Evolutionary conservation across 2,329 filamentous ascomycete genomes (phyloP), one percentile per base, ranked within the genome.

Genomic region (Aspergillus fumigatus): DNA sequence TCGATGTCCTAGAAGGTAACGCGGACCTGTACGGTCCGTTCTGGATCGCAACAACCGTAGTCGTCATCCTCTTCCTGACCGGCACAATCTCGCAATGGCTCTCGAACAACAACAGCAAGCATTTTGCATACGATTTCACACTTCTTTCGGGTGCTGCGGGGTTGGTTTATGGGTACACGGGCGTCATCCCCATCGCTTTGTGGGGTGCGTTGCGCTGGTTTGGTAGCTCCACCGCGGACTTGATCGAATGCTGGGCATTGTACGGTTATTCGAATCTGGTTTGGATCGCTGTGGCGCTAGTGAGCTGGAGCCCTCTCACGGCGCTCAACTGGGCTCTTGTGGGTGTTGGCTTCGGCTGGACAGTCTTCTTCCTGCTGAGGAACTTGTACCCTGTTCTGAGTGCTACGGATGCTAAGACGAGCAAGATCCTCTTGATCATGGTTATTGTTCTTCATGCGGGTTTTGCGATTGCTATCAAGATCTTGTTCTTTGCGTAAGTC

Each of bases 11-110:
- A 27, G 94, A 99, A 72, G 94, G 94, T 21, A 97, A 97, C 73
- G 90, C 94, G 1, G 94, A 99, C 70, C 79, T 99, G 35, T 99
- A 99, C 79, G 93, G 93, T 1, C 94, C 94, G 1, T 92, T 97
- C 71, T 99, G 94, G 94, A 97, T 99, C 77, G 94, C 94, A 9
- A 97, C 94, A 0, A 97, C 94, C 0, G 94, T 99, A 9, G 88
- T 99, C 11, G 84, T 99, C 61, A 97, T 99, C 58, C 78, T 99
- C 32, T 99, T 99, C 76, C 74, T 99, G 48, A 94, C 93, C 1
- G 94, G 94, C 11, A 97, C 94, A 0, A 96, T 99, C 62, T 95
- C 88, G 70, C 88, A 94, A 75, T 97, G 96, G 74, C 78, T 97
- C 51, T 85, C 89, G 26, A 82, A 82, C 25, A 84, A 83, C 47